Conservation (phyloP, 345 rosid genomes). For the Angophora floribunda region DNA sequence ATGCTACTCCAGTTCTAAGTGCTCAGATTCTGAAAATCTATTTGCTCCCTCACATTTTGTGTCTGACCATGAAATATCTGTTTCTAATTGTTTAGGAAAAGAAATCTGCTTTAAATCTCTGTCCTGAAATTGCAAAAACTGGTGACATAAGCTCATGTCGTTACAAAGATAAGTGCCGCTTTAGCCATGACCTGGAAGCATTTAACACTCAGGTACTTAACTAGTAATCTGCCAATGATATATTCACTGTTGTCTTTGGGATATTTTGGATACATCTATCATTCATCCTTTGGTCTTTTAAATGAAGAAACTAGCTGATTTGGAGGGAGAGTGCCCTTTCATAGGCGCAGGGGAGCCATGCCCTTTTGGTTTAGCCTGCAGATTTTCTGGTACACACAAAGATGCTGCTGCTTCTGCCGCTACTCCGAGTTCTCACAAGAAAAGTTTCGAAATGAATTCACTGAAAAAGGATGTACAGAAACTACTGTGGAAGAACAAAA, state of each 20-base stretch:
- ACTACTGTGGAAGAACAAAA: conserved; percentile 83
- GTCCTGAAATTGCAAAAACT: conserved; percentile 64
- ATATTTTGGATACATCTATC: neutral
- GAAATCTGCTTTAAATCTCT: conserved; percentile 49
- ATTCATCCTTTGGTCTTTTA: neutral
- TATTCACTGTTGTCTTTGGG: neutral
- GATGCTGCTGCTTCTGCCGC: conserved; percentile 8
- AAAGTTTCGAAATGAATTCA: conserved; percentile 47
- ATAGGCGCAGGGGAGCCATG: conserved; percentile 35
- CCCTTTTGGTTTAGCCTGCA: conserved; percentile 74
- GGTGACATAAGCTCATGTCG: conserved; percentile 56
- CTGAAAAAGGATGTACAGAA: conserved; percentile 74
- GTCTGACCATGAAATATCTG: neutral
- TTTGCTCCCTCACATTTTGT: neutral
- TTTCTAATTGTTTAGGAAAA: conserved; percentile 23
- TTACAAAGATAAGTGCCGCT: conserved; percentile 61
- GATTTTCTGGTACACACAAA: conserved; percentile 64
- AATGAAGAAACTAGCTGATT: conserved; percentile 78
- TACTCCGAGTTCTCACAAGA: conserved; percentile 5
- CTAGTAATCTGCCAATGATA: neutral
- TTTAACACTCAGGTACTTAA: conserved; percentile 60
- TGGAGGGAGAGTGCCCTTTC: conserved; percentile 91
- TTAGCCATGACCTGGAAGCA: conserved; percentile 74
- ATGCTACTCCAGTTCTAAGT: neutral
- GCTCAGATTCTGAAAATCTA: neutral